Conservation (phyloP, 768 basidiomycete genomes). For the Mrakia frigida region DNA sequence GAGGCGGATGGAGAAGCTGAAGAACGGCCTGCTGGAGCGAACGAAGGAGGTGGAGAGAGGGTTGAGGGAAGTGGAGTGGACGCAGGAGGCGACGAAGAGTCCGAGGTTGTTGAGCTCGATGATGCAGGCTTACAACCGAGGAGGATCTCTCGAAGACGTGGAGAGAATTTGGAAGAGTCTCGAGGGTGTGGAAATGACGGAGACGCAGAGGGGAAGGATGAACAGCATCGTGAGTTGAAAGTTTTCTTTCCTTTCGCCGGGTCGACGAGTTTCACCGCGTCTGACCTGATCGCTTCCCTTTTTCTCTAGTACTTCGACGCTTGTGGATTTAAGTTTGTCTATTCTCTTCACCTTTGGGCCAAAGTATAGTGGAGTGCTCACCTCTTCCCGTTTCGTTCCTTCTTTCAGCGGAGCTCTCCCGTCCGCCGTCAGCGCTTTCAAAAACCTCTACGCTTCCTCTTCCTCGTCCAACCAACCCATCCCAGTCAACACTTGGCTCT, state of each 20-base stretch:
- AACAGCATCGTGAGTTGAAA: background rate
- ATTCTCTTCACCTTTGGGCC: background rate
- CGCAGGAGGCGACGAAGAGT: too few species aligned
- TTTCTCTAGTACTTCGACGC: constrained; percentile 1
- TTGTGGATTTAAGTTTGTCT: background rate
- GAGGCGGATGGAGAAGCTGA: too few species aligned
- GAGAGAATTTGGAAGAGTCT: background rate
- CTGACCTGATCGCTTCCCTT: background rate
- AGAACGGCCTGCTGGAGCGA: too few species aligned
- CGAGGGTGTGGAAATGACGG: background rate
- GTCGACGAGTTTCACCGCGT: too few species aligned
- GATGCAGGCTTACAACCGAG: background rate
- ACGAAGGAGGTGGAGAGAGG: too few species aligned
- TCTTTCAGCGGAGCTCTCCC: background rate
- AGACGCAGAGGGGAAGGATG: background rate
- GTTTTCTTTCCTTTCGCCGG: background rate
- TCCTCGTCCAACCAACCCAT: background rate
- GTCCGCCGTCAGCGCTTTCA: background rate
- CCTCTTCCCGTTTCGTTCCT: background rate
- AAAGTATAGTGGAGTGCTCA: too few species aligned
- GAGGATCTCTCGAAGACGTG: background rate
- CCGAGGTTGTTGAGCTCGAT: background rate
- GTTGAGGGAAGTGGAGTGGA: too few species aligned
- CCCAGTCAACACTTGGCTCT: background rate
- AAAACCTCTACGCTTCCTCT: background rate